Conservation (phyloP, 148 eudicot genomes). For the Nepenthes gracilis region DNA sequence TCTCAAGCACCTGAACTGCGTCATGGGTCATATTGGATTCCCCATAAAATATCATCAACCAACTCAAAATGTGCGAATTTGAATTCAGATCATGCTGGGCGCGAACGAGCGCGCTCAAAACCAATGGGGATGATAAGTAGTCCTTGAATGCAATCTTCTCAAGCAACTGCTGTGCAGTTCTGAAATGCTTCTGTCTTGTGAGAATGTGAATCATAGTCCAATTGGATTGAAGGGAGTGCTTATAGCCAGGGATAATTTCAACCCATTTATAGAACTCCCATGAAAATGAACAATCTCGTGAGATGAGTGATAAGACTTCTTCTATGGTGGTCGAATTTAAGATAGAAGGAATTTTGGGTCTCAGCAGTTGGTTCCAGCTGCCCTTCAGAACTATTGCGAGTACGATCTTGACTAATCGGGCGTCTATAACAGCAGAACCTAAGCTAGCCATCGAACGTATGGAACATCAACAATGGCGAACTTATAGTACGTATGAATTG, state of each 20-base stretch:
- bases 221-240: conserved; percentile 48
- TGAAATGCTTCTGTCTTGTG: conserved; percentile 40
- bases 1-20: conserved; percentile 78
- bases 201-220: conserved; percentile 71
- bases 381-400: conserved; percentile 52
- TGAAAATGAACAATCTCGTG: conserved; percentile 15
- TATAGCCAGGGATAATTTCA: conserved; percentile 51
- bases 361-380: conserved; percentile 46
- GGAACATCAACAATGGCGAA: no score
- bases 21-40: conserved; percentile 59
- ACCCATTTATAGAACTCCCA: conserved; percentile 67
- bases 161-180: conserved; percentile 58
- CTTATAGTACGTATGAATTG: no score
- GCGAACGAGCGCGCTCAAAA: conserved; percentile 46
- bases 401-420: conserved; percentile 29
- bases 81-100: conserved; percentile 23
- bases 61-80: conserved; percentile 77
- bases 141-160: conserved; percentile 55
- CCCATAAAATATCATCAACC: conserved; percentile 75
- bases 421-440: conserved; percentile 22
- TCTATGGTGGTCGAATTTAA: conserved; percentile 47
- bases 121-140: conserved; percentile 50
- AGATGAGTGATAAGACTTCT: conserved; percentile 23
- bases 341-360: conserved; percentile 39
- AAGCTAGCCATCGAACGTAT: background rate